A percentile compares a stretch with the other conserved stretches of the same genome.
These are phyloP conservation scores for Fusarium virguliforme DNA, from an alignment of 2,329 filamentous ascomycete genomes.

Conservation along the genomic window DNA sequence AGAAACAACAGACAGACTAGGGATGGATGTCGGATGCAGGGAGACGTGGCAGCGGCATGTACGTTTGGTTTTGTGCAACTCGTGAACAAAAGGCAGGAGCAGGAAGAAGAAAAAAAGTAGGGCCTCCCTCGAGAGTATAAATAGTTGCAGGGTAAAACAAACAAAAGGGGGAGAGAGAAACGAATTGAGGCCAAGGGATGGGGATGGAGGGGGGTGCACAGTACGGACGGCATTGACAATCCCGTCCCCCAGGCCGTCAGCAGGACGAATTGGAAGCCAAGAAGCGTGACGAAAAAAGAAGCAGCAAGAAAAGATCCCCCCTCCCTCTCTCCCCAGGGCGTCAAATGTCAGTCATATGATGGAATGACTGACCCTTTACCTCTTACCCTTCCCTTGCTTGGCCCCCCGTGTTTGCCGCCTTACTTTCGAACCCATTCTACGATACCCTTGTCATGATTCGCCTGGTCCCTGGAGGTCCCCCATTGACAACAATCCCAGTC, in stretches of 20 bases:
- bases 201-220: constrained; percentile 9
- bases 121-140: constrained; percentile 40
- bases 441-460: constrained; percentile 7
- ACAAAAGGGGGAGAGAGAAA: constrained; percentile 30
- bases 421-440: not conserved
- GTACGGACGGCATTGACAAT: constrained; percentile 46
- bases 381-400: not conserved
- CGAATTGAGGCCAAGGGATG: constrained; percentile 28
- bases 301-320: constrained; percentile 2
- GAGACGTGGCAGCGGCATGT: constrained; percentile 39
- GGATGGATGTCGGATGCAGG: constrained; percentile 25
- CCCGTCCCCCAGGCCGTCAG: constrained; percentile 14
- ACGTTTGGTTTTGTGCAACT: constrained; percentile 30
- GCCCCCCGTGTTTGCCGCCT: constrained; percentile 15
- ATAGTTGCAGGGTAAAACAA: constrained; percentile 23
- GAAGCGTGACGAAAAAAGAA: constrained; percentile 15
- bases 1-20: constrained; percentile 26
- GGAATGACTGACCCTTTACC: constrained; percentile 22
- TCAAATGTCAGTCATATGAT: constrained; percentile 37
- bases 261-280: not conserved
- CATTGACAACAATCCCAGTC: constrained; percentile 9
- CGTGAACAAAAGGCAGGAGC: constrained; percentile 9
- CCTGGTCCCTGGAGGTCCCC: constrained; percentile 1
- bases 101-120: constrained; percentile 8
- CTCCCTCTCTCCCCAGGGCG: constrained; percentile 24